A percentile compares a stretch with the other conserved stretches of the same genome.
Conservation (phyloP, 306 rosid genomes). For the Fragaria vesca region DNA sequence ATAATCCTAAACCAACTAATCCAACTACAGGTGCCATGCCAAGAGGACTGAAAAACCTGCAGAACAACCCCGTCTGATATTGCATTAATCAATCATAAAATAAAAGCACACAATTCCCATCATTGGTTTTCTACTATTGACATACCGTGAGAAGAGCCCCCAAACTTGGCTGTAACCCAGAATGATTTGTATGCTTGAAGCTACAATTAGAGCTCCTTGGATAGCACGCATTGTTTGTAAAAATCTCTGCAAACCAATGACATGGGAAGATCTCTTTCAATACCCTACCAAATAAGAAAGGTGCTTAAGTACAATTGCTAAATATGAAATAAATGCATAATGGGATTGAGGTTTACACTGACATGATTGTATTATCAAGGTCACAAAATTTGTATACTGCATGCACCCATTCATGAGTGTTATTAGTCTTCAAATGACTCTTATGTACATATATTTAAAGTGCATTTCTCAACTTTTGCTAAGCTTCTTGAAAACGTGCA, state of each 20-base stretch:
- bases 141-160: slow-evolving; percentile 92
- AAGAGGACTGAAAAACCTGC: slow-evolving; percentile 96
- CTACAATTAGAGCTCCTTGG: slow-evolving; percentile 93
- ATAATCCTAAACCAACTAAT: slow-evolving; percentile 88
- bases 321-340: slow-evolving; percentile 25
- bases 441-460: slow-evolving; percentile 2
- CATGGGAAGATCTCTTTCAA: slow-evolving; percentile 85
- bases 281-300: slow-evolving; percentile 73
- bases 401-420: background rate
- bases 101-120: slow-evolving; percentile 7
- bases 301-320: slow-evolving; percentile 44
- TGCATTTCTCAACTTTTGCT: slow-evolving; percentile 1
- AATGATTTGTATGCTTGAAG: slow-evolving; percentile 91
- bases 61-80: slow-evolving; percentile 23
- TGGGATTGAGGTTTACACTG: slow-evolving; percentile 20
- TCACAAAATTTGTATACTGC: background rate
- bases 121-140: slow-evolving; percentile 12
- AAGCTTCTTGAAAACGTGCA: slow-evolving; percentile 1
- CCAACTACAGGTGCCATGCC: slow-evolving; percentile 99
- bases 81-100: slow-evolving; percentile 19
- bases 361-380: slow-evolving; percentile 19
- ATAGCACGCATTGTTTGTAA: slow-evolving; percentile 91
- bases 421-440: slow-evolving; percentile 10
- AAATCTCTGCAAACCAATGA: slow-evolving; percentile 97
- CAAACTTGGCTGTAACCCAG: slow-evolving; percentile 97